Evolutionary conservation across 2,329 filamentous ascomycete genomes (phyloP).

Genomic region (Fusarium camptoceras): DNA sequence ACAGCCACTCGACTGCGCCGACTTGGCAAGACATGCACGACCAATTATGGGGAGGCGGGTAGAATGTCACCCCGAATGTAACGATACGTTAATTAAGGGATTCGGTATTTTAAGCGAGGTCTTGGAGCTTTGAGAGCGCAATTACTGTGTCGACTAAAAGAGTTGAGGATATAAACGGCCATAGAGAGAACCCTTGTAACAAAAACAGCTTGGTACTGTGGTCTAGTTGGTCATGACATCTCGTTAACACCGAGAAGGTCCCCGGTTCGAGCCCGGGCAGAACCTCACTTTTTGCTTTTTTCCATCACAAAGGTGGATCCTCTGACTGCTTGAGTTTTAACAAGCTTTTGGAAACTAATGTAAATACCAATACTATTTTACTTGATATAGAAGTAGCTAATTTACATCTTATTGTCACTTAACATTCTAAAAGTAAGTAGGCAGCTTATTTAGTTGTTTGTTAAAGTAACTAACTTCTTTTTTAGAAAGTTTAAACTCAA

Average conservation of each 20-base stretch:
- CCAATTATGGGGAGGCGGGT: background rate
- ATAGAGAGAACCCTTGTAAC: too few species aligned
- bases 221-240: background rate
- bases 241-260: background rate
- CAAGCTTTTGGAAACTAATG: too few species aligned
- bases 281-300: background rate
- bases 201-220: background rate
- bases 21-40: background rate
- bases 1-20: background rate
- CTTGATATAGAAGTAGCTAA: too few species aligned
- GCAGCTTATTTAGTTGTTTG: too few species aligned
- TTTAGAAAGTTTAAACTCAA: too few species aligned
- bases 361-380: too few species aligned
- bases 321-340: rapidly evolving
- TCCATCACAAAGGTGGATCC: too few species aligned
- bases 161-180: too few species aligned
- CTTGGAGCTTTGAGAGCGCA: background rate
- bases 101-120: background rate
- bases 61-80: background rate
- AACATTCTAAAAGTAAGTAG: too few species aligned
- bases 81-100: background rate
- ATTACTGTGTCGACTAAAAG: too few species aligned
- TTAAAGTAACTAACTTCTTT: too few species aligned
- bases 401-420: too few species aligned
- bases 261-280: background rate